Base-by-base conservation (phyloP, 148 eudicot genomes). In the Polygonum maritimum region DNA sequence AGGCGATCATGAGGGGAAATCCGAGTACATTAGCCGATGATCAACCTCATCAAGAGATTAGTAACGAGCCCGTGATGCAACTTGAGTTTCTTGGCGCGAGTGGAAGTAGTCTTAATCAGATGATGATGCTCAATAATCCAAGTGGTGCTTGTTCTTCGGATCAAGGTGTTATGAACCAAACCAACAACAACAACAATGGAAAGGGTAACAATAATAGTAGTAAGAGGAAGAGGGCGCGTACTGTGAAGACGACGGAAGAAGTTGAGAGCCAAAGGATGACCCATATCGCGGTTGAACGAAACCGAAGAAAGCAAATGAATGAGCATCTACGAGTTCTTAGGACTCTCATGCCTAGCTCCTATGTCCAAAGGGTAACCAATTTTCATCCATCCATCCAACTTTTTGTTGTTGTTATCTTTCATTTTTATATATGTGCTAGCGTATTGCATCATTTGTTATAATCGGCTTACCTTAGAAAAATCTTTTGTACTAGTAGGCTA, bases 271-370 rank as follows among this genome's bases (percentile, higher is more conserved):
- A 92, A 51, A 85, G 97, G 78, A 92, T 94, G 97, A 94, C 92
- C 81, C 97, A 94, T 52, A 94, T 94, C 35, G 97, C 96, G 3
- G 97, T 92, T 9, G 98, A 94, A 76, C 86, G 98, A 74, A 94
- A 94, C 38, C 74, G 98, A 48, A 89, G 98, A 83, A 94, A 94
- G 89, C 97, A 94, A 79, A 94, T 94, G 98, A 94, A 94, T 77
- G 98, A 94, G 76, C 98, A 94, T 83, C 93, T 94, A 70, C 83
- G 97, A 3, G 98, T 94, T 76, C 78, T 94, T 75, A 87, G 97
- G 83, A 83, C 98, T 77, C 98, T 94, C 84, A 94, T 94, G 98
- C 98, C 98, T 3, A 91, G 96, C 79, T 92, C 98, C 38, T 94
- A 94, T 67, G 98, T 94, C 39, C 98, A 94, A 85, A 86, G 98